Percentiles rank a stretch among this genome's conserved stretches.
Conservation (phyloP, 805 yeast genomes). For the Barnettozyma californica region DNA sequence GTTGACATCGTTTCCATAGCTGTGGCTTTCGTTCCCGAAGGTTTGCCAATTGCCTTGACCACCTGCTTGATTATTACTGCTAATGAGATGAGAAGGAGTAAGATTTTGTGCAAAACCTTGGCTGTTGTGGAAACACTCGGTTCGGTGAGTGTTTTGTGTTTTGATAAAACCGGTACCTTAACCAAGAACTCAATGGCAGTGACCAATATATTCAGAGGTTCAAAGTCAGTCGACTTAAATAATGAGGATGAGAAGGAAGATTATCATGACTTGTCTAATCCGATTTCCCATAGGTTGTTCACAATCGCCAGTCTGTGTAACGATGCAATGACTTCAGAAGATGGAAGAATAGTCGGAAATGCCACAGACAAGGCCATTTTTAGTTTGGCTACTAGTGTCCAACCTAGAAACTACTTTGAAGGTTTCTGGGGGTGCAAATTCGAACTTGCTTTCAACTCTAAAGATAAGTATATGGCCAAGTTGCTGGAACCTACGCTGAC, state of each 20-base stretch:
- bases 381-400: background rate
- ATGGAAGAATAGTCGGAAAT: background rate
- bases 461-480: conserved; percentile 39
- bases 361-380: background rate
- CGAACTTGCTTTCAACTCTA: conserved; percentile 34
- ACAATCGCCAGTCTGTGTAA: background rate
- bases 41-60: conserved; percentile 46
- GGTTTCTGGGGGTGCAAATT: background rate
- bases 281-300: background rate
- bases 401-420: background rate
- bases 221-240: background rate
- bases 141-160: conserved; percentile 42
- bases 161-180: conserved; percentile 41
- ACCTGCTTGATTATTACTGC: conserved; percentile 46
- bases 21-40: conserved; percentile 49
- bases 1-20: background rate
- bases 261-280: background rate
- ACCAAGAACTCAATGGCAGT: conserved; percentile 47
- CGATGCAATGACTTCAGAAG: background rate
- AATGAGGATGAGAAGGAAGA: background rate
- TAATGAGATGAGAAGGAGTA: conserved; percentile 36
- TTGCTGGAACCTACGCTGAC: conserved; percentile 8
- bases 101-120: conserved; percentile 38
- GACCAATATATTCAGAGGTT: conserved; percentile 17
- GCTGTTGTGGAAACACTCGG: conserved; percentile 38